Evolutionary conservation across 2,329 filamentous ascomycete genomes (phyloP), one percentile per base, ranked within the genome.

Genomic region (Claviceps purpurea): DNA sequence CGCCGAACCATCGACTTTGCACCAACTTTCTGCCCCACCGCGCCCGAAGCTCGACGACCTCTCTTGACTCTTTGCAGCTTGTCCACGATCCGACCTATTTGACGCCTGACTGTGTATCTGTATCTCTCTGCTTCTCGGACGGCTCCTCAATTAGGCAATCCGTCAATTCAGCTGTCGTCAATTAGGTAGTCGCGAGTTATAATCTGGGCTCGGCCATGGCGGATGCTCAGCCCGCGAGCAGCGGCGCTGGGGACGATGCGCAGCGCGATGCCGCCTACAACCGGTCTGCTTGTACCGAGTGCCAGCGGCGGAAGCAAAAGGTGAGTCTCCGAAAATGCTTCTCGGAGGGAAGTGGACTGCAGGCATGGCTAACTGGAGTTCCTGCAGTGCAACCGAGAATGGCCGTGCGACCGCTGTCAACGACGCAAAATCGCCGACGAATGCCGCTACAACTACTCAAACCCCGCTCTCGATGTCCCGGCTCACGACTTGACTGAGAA

Each of bases 281-380:
- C 53, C 63, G 64, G 50, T 61, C 63, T 16, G 69, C 71, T 50
- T 74, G 71, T 60, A 69, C 67, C 38, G 70, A 73, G 58, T 74
- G 66, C 49, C 65, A 69, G 56, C 65, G 66, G 41, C 60, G 67
- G 50, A 69, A 69, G 58, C 67, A 69, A 60, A 69, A 68, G 60
- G 66, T 65, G 54, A 16, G 55, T 40, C 16, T 24, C 10, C 37
- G n/a, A 30, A 10, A 10, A 1, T 30, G 26, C 26, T 30, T 30
- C 26, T 10, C 14, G 14, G 38, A 14, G 38, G 13, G 16, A 18
- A 39, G 16, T 39, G 38, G 13, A n/a, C 38, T 39, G 11, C 13
- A 39, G 13, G 38, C 13, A n/a, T 40, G 13, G 38, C 38, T 40
- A n/a, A 40, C 38, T n/a, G 38, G 13, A 5, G 14, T 14, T n/a